Evolutionary conservation across 1,284 basidiomycete genomes (phyloP), one percentile per base, ranked within the genome.

Genomic region (Ceratobasidium sp.): DNA sequence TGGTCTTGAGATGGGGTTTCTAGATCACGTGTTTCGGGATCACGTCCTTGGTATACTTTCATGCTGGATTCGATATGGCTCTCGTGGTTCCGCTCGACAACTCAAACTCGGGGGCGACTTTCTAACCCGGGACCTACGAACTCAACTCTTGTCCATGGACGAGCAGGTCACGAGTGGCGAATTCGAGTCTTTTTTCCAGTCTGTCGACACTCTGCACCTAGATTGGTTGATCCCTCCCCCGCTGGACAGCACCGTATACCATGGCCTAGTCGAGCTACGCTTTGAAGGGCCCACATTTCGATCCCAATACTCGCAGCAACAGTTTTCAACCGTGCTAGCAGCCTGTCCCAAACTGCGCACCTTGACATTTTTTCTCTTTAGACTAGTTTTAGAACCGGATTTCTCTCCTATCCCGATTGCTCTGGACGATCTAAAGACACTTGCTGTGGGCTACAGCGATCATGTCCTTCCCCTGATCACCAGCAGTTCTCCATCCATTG

Each of bases 341-440:
- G 34, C 59, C 1, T 40, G 59, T 22, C 59, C 59, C n/a, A 43
- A 62, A 43, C 59, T 62, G 37, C 59, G 59, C 11, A n/a, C 34
- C 15, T 13, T 62, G 34, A 40, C 9, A 32, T 37, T 62, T 22
- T 15, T 40, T 43, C 37, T 17, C 17, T 8, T 62, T 2, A 6
- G 1, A 19, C 7, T 22, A 17, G 1, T n/a, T 17, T 15, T 2
- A 9, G 19, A 25, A 17, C 34, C 1, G 2, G 34, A 43, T 2
- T 43, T n/a, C 5, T 19, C 22, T 19, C 37, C 29, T 62, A 22
- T 5, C 19, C 59, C 34, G 22, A 37, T 62, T 4, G 2, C 11
- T 19, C 15, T 62, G 37, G n/a, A 62, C 17, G 15, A 43, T 8
- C 37, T 62, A 19, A 37, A 62, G 9, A 32, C 43, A n/a, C 34